Base-by-base conservation (phyloP, 2,329 filamentous ascomycete species). In the Colletotrichum lini region DNA sequence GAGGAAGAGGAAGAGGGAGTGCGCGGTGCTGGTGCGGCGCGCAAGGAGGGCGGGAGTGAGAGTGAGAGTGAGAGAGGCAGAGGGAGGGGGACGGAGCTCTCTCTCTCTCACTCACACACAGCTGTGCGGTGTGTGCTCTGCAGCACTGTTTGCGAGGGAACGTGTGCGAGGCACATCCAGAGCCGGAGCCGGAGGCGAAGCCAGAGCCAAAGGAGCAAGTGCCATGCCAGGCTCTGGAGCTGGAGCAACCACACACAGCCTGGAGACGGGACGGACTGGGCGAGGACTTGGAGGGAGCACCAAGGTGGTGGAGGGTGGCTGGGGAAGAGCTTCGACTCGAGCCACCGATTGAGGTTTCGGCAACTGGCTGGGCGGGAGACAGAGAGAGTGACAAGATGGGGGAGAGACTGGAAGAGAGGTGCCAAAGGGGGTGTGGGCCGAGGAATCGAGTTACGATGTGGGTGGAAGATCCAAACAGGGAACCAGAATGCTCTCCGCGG, bases 401-500 rank as follows among this genome's bases (percentile, higher is more conserved):
- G 3, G 26, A 35, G 42, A 45, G 52, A 50, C 50, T 40, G 61
- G 44, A 23, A 12, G 35, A 56, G 54, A 47, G 5, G n/a, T 58
- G 52, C 44, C 45, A 42, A 52, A 16, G 50, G 49, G 13, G 62
- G 71, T 47, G 67, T 67, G 71, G 47, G 49, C 42, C 44, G 35
- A 67, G 47, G 38, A 72, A 47, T 58, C 69, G 60, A 58, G 18
- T 44, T 57, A n/a, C n/a, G n/a, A n/a, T n/a, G n/a, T n/a, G 16
- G 54, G 21, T 65, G 60, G 53, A 38, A 73, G 72, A 73, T 72
- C 63, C 58, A 71, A 71, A 71, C 67, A 70, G 67, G 62, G 71
- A 73, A 53, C 12, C 60, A 70, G 45, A 21, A 42, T 63, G 64
- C 26, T 23, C 21, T 26, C 35, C 40, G 61, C 54, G 30, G 45